Conservation (phyloP, 257 asterid genomes). For the Forsythia viridissima region DNA sequence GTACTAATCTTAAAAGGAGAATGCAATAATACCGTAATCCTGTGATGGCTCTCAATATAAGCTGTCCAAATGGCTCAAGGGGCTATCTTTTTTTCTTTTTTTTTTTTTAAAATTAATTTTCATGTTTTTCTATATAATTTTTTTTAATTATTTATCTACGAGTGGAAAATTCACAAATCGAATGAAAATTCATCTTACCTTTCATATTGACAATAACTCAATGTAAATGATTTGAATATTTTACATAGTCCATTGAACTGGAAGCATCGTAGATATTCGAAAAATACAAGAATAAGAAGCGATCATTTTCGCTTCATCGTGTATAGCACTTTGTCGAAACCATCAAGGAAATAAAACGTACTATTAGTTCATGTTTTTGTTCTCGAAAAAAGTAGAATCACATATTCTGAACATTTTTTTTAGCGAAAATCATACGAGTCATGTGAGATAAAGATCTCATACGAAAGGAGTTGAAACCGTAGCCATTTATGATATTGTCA, state of each 20-base stretch:
- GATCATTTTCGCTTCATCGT: not conserved
- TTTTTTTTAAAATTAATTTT: not conserved
- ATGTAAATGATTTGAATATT: no score
- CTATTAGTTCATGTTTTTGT: not conserved
- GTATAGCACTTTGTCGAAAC: not conserved
- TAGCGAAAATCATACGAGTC: not conserved
- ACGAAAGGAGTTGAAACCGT: not conserved
- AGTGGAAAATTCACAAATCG: not conserved
- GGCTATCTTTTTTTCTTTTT: not conserved
- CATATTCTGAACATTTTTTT: not conserved
- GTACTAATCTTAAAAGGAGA: slow-evolving; percentile 16
- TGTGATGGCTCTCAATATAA: not conserved
- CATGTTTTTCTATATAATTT: no score
- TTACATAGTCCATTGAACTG: not conserved
- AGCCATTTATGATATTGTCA: not conserved
- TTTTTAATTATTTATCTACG: no score
- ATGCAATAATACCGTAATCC: slow-evolving; percentile 25
- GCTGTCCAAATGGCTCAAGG: not conserved
- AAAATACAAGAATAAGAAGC: not conserved
- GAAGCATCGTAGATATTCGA: not conserved
- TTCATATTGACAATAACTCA: no score
- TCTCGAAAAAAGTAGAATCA: not conserved
- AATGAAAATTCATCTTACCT: no score
- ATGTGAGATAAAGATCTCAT: not conserved
- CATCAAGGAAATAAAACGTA: no score